Evolutionary conservation across 2,329 filamentous ascomycete species (phyloP).

Genomic region (Alternaria brassicicola): DNA sequence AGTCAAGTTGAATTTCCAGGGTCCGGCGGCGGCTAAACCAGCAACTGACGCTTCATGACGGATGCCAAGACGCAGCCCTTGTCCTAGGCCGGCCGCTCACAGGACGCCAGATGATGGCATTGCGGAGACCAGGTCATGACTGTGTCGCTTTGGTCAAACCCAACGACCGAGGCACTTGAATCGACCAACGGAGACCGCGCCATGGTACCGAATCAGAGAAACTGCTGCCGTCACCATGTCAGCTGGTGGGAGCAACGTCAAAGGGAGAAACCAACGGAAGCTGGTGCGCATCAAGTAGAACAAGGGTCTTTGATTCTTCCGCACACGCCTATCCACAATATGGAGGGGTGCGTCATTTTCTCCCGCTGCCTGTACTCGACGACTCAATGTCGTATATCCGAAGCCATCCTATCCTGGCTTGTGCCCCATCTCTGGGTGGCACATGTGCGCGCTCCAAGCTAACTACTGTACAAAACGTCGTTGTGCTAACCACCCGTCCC

Average conservation of each 20-base stretch:
- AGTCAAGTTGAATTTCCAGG: conserved; percentile 21
- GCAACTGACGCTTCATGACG: conserved; percentile 23
- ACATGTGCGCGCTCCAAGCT: conserved; percentile 16
- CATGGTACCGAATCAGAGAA: conserved; percentile 6
- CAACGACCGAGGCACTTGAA: conserved; percentile 3
- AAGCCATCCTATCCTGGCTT: conserved; percentile 11
- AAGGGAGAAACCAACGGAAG: background rate
- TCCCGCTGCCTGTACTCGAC: conserved; percentile 24
- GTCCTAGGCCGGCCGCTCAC: conserved; percentile 17
- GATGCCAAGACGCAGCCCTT: conserved; percentile 21
- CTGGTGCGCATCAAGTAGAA: conserved; percentile 6
- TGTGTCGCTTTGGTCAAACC: conserved; percentile 6
- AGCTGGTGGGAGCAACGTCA: background rate
- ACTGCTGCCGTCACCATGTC: conserved; percentile 18
- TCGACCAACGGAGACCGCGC: conserved; percentile 12
- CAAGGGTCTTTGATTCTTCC: conserved; percentile 33
- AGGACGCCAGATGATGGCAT: conserved; percentile 27
- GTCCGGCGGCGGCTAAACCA: conserved; percentile 21
- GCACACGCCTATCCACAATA: conserved; percentile 23
- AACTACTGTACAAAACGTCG: conserved; percentile 46
- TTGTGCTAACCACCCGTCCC: conserved; percentile 26
- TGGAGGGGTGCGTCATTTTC: conserved; percentile 35
- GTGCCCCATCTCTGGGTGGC: background rate
- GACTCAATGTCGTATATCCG: conserved; percentile 23
- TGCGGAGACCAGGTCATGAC: conserved; percentile 18